phyloP scores from a whole-genome alignment of 1,139 yeast species.

The Scheffersomyces cryptocercus region DNA sequence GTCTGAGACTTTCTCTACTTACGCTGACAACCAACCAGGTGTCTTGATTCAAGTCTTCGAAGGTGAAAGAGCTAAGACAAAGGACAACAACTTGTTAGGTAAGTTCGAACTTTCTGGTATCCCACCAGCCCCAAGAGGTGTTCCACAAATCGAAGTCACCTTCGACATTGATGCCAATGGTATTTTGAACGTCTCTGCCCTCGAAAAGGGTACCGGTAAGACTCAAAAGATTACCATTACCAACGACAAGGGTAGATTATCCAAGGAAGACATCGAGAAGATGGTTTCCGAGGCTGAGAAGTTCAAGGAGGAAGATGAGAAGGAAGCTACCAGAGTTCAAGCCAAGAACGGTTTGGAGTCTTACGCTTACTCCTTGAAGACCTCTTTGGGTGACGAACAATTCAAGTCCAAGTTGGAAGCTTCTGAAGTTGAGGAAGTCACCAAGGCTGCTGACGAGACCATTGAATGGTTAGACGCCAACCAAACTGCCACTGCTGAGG shows the following conservation, averaged over 20 bases:
- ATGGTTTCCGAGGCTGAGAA: constrained; percentile 54
- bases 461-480: constrained; percentile 86
- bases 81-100: constrained; percentile 94
- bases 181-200: constrained; percentile 89
- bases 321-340: constrained; percentile 48
- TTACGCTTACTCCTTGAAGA: constrained; percentile 86
- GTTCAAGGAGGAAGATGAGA: constrained; percentile 51
- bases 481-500: constrained; percentile 86
- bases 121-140: constrained; percentile 99
- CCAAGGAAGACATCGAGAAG: constrained; percentile 53
- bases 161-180: constrained; percentile 95
- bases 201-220: constrained; percentile 93
- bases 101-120: constrained; percentile 94
- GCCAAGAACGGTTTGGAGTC: constrained; percentile 90
- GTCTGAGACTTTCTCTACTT: constrained; percentile 95
- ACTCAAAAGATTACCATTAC: constrained; percentile 52
- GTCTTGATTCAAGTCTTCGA: constrained; percentile 94
- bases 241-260: constrained; percentile 54
- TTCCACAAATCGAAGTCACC: constrained; percentile 95
- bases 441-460: constrained; percentile 83
- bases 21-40: constrained; percentile 96
- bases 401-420: constrained; percentile 81
- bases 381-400: constrained; percentile 76
- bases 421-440: constrained; percentile 74
- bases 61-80: constrained; percentile 96